Evolutionary conservation across 148 eudicot genomes (phyloP), one percentile per base, ranked within the genome.

Genomic region (Euryodendron excelsum): DNA sequence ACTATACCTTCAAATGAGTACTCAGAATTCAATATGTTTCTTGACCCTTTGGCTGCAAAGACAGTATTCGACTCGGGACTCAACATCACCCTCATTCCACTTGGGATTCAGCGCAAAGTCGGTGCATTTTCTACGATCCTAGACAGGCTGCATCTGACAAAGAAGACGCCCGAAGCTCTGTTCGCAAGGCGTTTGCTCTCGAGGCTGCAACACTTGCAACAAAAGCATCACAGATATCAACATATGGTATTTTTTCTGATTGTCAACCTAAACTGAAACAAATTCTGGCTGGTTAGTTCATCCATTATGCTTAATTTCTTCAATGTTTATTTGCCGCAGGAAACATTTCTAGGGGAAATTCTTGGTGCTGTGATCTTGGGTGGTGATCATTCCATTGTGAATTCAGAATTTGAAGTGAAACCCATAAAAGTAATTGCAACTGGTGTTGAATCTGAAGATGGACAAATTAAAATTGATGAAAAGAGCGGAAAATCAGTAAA

Each of bases 41-140:
- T 94, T 53, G 98, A 94, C 74, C 98, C 98, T 69, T 70, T 88
- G 69, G 93, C 98, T 80, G 94, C 98, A 73, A 88, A 90, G 80
- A 81, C 76, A 9, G 92, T 94, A 25, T 69, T 94, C 12, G 79
- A 86, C 25, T 90, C 97, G 13, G 81, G 80, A 41, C 85, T 90
- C 37, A 75, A 82, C 58, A 84, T 92, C 76, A 92, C 90, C 6
- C 87, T 94, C 61, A 87, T 94, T 74, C 94, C 97, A 15, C 86
- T 84, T n/a, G 72, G 34, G 30, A 75, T 80, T 64, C 98, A 94
- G 65, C 85, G 85, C 3, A 84, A 84, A 73, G 84, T 86, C 63
- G 72, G 82, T 34, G 73, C 80, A 10, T 87, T 83, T 73, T 62
- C 78, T 52, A 71, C 74, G 48, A 78, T 90, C 31, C 33, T 86